Percentiles rank a stretch among this genome's conserved stretches.
These are phyloP conservation scores for Bruguiera sexangula DNA, from an alignment of 345 rosid species.

Conservation along the genomic window DNA sequence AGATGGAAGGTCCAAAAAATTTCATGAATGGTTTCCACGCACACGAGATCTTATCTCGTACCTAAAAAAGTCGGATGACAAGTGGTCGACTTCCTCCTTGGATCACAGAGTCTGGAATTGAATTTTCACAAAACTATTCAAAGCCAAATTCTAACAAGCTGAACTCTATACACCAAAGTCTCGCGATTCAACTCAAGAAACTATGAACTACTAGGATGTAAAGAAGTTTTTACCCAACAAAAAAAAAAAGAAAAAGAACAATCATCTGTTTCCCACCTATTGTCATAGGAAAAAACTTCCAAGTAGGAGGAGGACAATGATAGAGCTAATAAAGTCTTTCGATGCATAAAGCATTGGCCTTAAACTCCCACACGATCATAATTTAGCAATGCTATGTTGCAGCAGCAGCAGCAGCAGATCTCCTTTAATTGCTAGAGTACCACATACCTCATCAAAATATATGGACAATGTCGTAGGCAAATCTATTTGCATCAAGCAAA, in stretches of 20 bases:
- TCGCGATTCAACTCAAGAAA: no score
- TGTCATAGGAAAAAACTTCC: not conserved
- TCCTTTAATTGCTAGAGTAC: not conserved
- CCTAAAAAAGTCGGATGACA: no score
- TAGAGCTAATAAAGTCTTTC: not conserved
- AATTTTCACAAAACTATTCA: no score
- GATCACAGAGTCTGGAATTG: no score
- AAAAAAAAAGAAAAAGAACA: not conserved
- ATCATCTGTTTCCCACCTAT: not conserved
- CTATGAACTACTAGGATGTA: no score
- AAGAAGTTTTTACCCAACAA: not conserved
- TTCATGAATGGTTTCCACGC: no score
- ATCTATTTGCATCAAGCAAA: slow-evolving; percentile 59
- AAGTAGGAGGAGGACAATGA: not conserved
- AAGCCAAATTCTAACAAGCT: no score
- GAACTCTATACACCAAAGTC: no score
- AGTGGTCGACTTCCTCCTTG: no score
- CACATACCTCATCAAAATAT: slow-evolving; percentile 53
- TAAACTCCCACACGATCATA: not conserved
- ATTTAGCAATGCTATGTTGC: not conserved
- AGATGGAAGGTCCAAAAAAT: no score
- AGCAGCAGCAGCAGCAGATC: not conserved
- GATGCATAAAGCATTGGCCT: not conserved
- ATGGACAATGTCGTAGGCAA: slow-evolving; percentile 90
- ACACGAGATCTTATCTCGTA: no score